Conservation (phyloP, 2,329 filamentous ascomycete species). For the Septoria petroselini region DNA sequence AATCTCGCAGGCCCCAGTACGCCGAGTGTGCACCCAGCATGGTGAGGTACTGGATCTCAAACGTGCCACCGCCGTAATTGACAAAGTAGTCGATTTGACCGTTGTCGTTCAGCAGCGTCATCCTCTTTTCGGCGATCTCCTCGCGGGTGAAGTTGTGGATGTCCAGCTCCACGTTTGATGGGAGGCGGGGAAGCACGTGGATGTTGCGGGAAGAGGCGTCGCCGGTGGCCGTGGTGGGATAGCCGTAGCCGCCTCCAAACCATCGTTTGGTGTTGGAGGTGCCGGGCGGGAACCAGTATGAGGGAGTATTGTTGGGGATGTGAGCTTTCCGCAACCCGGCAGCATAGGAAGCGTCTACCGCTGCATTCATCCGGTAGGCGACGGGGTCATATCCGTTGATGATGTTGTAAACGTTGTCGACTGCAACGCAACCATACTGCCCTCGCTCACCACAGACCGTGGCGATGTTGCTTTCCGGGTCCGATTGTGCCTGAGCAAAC, state of each 20-base stretch:
- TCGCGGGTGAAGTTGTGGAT: conserved; percentile 92
- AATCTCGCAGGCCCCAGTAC: conserved; percentile 86
- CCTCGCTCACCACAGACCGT: conserved; percentile 74
- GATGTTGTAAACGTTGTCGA: conserved; percentile 96
- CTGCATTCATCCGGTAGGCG: conserved; percentile 86
- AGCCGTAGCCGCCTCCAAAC: conserved; percentile 36
- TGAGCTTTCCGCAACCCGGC: conserved; percentile 71
- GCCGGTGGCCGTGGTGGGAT: conserved; percentile 19
- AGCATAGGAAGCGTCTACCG: conserved; percentile 78
- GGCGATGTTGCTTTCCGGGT: conserved; percentile 49
- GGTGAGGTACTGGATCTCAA: conserved; percentile 94
- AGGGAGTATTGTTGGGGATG: conserved; percentile 68
- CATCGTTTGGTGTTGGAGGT: conserved; percentile 37
- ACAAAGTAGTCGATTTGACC: conserved; percentile 92
- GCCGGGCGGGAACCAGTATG: conserved; percentile 41
- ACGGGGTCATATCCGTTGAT: conserved; percentile 76
- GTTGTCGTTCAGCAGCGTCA: conserved; percentile 87
- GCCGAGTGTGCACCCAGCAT: conserved; percentile 95
- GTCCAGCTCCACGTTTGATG: conserved; percentile 74
- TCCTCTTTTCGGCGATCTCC: conserved; percentile 85
- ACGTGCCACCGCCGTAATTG: conserved; percentile 74
- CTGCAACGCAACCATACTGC: conserved; percentile 82
- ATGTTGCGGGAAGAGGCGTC: conserved; percentile 35
- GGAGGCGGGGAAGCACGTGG: conserved; percentile 41
- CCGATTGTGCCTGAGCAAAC: conserved; percentile 70